Base-by-base conservation (phyloP, 768 basidiomycete genomes). In the Lactarius hatsudake region DNA sequence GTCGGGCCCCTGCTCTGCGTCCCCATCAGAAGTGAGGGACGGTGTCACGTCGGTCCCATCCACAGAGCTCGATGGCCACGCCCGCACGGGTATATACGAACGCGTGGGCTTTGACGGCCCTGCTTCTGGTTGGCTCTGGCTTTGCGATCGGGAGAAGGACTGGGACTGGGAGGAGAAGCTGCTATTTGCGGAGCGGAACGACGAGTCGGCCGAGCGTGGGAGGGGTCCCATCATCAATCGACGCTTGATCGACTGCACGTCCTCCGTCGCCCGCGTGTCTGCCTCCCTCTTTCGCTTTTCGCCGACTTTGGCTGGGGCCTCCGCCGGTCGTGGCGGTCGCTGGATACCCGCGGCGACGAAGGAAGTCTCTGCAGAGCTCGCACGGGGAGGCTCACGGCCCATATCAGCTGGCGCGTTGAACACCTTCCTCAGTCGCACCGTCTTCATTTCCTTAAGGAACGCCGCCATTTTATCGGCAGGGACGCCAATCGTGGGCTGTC, bases 391-490 rank as follows among this genome's bases (percentile, higher is more conserved):
- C n/a, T 67, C 62, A 32, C 68, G 53, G 17, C 68, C 64, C 65
- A 71, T 67, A 30, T 71, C 67, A n/a, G 68, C 62, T 5, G 74
- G 73, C 42, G 72, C 73, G n/a, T 75, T 74, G 48, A 76, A 76
- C 0, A 88, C 85, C 74, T 84, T 90, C 68, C 84, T 82, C 60
- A 93, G 72, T 58, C 87, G 80, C 30, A 86, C 88, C 1, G 84
- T 88, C 80, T 91, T 93, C 82, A 93, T 86, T 75, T 93, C 91
- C 7, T 78, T 86, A 69, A 93, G 76, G 72, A 93, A 93, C 1
- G 87, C 90, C 0, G 88, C 88, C 89, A 93, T 91, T 74, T 93
- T 90, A 68, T 93, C 91, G 2, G 87, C 82, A 0, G 89, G 83
- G 12, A 93, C 81, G n/a, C 88, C 88, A 13, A 92, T 80, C 0